Evolutionary conservation across 495 filamentous ascomycete genomes (phyloP).

Genomic region (Neurospora sp.): DNA sequence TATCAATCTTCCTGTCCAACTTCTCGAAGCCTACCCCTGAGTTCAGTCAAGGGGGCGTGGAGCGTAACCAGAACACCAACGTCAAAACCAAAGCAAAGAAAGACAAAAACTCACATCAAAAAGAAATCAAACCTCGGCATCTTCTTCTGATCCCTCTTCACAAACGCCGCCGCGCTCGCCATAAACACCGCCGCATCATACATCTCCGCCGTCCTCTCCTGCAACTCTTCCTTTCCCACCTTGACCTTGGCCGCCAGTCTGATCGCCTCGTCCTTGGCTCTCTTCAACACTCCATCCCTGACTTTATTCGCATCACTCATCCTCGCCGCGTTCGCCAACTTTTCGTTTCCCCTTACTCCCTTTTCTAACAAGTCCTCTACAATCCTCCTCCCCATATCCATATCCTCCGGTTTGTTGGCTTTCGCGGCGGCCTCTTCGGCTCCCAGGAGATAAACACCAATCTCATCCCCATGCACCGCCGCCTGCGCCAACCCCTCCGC

Average conservation of each 20-base stretch:
- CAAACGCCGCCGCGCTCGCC: constrained; percentile 43
- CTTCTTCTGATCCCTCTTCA: constrained; percentile 42
- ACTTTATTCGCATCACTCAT: constrained; percentile 53
- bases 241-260: constrained; percentile 48
- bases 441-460: constrained; percentile 38
- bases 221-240: constrained; percentile 42
- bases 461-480: constrained; percentile 48
- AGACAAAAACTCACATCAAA: constrained; percentile 42
- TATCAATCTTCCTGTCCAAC: background rate
- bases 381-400: constrained; percentile 35
- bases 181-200: constrained; percentile 56
- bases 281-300: constrained; percentile 51
- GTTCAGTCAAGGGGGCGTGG: background rate
- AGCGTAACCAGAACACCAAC: background rate
- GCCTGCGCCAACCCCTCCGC: constrained; percentile 73
- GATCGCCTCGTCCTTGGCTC: constrained; percentile 55
- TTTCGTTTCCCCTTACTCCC: constrained; percentile 39
- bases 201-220: constrained; percentile 68
- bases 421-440: constrained; percentile 36
- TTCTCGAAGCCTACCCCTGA: background rate
- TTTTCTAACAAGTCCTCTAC: constrained; percentile 51
- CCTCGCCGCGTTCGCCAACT: constrained; percentile 39
- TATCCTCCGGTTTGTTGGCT: constrained; percentile 21
- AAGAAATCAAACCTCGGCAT: constrained; percentile 72
- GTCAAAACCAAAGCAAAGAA: background rate